Conservation (phyloP, 78 protist species). For the Pelomyxa schiedti region DNA sequence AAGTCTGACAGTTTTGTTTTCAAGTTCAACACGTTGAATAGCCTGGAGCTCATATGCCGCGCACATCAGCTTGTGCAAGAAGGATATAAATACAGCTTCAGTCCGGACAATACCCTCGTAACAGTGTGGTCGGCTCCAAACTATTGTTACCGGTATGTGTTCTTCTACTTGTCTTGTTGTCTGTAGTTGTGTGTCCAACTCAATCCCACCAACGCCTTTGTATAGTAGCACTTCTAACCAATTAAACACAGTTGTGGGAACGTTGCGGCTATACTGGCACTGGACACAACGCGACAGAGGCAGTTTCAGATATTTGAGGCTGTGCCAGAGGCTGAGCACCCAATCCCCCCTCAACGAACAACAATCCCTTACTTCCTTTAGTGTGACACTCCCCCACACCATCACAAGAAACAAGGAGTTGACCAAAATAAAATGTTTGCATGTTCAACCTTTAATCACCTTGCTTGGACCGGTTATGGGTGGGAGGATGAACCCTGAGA, state of each 20-base stretch:
- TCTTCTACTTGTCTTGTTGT: too few relatives aligned
- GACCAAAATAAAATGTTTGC: too few relatives aligned
- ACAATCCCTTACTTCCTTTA: slow-evolving; percentile 34
- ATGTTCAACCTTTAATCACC: too few relatives aligned
- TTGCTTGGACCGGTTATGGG: too few relatives aligned
- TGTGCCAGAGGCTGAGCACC: slow-evolving; percentile 47
- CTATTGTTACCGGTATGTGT: slow-evolving; percentile 96
- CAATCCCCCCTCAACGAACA: slow-evolving; percentile 13
- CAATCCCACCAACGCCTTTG: too few relatives aligned
- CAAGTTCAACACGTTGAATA: slow-evolving; percentile 72
- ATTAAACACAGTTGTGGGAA: too few relatives aligned
- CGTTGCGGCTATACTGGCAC: slow-evolving; percentile 79
- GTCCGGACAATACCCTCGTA: slow-evolving; percentile 57
- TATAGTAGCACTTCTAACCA: too few relatives aligned
- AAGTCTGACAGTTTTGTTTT: too few relatives aligned
- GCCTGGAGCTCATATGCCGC: slow-evolving; percentile 79
- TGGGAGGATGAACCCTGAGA: too few relatives aligned
- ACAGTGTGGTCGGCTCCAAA: slow-evolving; percentile 99
- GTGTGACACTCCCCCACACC: too few relatives aligned
- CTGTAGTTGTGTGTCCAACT: too few relatives aligned
- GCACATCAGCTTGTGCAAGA: slow-evolving; percentile 97
- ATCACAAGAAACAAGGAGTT: too few relatives aligned
- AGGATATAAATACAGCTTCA: slow-evolving; percentile 91
- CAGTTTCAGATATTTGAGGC: slow-evolving; percentile 66
- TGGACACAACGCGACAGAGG: slow-evolving; percentile 56